Conservation (phyloP, 345 rosid species). For the Eucalyptus pauciflora region DNA sequence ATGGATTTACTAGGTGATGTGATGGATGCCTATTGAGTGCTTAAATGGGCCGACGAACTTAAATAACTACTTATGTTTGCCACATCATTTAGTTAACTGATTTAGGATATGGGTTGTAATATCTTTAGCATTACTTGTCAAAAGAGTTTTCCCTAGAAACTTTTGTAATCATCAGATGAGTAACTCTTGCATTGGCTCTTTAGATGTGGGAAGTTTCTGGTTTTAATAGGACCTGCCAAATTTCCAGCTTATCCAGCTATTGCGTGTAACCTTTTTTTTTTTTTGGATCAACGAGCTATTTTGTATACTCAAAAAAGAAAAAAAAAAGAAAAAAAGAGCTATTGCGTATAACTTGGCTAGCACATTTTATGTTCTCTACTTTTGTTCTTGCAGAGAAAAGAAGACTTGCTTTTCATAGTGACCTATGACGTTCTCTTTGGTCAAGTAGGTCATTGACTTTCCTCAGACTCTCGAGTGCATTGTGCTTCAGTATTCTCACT, state of each 20-base stretch:
- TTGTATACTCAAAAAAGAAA: neutral
- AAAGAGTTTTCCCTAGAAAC: neutral
- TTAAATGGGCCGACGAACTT: neutral
- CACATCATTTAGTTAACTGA: neutral
- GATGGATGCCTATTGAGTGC: neutral
- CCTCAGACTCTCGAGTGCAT: neutral
- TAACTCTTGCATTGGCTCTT: neutral
- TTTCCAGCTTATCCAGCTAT: neutral
- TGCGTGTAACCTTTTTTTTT: neutral
- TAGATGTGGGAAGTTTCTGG: neutral
- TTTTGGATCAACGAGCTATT: neutral
- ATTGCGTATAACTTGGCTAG: neutral
- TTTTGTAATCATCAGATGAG: neutral
- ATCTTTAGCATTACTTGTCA: neutral
- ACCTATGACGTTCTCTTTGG: constrained; percentile 78
- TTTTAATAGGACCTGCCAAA: neutral
- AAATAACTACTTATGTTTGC: neutral
- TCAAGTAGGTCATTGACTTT: constrained; percentile 22
- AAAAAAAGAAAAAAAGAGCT: neutral
- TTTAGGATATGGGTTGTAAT: neutral
- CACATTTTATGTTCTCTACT: neutral
- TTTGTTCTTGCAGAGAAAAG: constrained; percentile 48
- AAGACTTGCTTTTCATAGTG: constrained; percentile 53
- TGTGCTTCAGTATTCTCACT: neutral
- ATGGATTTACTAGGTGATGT: neutral